Evolutionary conservation across 805 yeast species (phyloP), one percentile per base, ranked within the genome.

Genomic region (Myxozyma vanderwaltii): DNA sequence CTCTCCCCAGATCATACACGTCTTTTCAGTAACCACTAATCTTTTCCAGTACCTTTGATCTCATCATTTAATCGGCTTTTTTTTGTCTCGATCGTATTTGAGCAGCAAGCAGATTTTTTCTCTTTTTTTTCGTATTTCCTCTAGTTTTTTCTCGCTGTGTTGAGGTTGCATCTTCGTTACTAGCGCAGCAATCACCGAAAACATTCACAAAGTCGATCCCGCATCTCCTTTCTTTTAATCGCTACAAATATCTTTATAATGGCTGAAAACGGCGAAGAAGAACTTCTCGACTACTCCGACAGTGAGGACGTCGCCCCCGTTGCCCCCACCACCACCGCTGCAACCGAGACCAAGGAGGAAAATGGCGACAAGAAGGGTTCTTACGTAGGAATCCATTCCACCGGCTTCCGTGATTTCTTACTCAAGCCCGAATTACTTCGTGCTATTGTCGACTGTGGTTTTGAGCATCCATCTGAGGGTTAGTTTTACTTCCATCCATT

Each of bases 391-490:
- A 89, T 91, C 70, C 98, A 94, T 77, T 92, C 98, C 66, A 92
- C 98, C 66, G 97, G 97, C 75, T 92, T 94, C 86, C 89, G 95
- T 78, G 99, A 94, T 79, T 92, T 92, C 78, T 79, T 94, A 72
- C 83, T 92, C 77, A 94, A 94, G 80, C 97, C 98, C 33, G 99
- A 94, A 79, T 82, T 92, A 69, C 82, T 92, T 71, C 88, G 99
- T 79, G 99, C 99, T 66, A 92, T 92, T 74, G 95, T 91, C 68
- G 99, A 92, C 78, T 91, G 97, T 81, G 99, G 99, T 81, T 92
- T 92, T 75, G 99, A 92, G 81, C 99, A 92, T 80, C 99, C 99
- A 67, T 90, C 97, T 67, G 99, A 92, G 86, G 95, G 94, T 88
- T 79, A 83, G 94, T 53, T 56, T 49, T 40, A 38, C 17, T 27